Base-by-base conservation (phyloP, 331 rosid species). In the Quercus lobata region DNA sequence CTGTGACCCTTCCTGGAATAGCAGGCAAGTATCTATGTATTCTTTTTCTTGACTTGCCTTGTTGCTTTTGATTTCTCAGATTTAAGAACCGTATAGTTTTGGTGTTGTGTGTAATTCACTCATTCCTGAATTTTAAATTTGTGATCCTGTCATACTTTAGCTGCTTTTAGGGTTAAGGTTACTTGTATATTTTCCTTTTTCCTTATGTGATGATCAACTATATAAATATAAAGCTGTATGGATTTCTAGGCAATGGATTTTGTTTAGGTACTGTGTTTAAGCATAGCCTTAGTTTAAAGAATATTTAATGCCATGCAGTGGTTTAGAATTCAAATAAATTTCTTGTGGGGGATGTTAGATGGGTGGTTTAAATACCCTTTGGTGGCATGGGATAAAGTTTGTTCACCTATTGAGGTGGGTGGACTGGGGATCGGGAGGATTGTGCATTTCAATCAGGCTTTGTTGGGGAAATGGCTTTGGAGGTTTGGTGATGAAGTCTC, bases 1-100 rank as follows among this genome's bases (percentile, higher is more conserved):
- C 87, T 93, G 97, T 60, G 93, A 95, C 60, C 93, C 96, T 72
- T 90, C 97, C 57, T 93, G 97, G 97, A 76, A 83, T 80, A 87
- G 87, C 89, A 87, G 93, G 99, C 84, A 82, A 85, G 91, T 78
- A 68, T 56, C 29, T 77, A 75, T 80, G 24, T 78, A 68, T 61
- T 72, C 7, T n/a, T 69, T 56, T 57, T 73, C 73, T 69, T 35
- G 53, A 29, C 41, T 46, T n/a, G 80, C 81, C 81, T 35, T 66
- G 66, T 79, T 44, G 27, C 29, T 29, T 56, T 73, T 25, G 52
- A 16, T 86, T 80, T 54, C 74, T 41, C 46, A 10, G 19, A 30
- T 32, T 30, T 57, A 54, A 32, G 69, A 61, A 4, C 30, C 6
- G 1, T n/a, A 2, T 32, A 57, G 24, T 74, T 12, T 18, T 55